Percentiles rank a stretch among this genome's conserved stretches.
Evolutionary conservation across 148 eudicot species (phyloP).

Genomic region (Amaranthus cruentus): DNA sequence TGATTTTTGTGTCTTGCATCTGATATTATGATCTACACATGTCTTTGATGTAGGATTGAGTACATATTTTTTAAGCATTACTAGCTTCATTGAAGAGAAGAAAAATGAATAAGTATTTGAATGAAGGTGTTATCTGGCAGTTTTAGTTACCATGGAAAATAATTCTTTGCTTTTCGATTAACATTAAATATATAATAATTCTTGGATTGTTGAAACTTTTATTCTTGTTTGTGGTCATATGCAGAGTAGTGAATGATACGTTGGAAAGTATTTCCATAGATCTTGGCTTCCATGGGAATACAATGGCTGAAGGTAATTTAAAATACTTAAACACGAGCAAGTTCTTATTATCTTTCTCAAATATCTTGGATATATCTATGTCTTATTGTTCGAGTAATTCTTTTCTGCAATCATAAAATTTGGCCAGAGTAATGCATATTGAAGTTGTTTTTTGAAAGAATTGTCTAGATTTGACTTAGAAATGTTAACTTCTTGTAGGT

Average conservation of each 20-base stretch:
- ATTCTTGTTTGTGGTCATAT: conserved; percentile 25
- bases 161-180: not conserved
- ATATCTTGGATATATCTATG: not conserved
- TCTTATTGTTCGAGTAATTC: not conserved
- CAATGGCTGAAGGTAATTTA: conserved; percentile 74
- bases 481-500: conserved; percentile 37
- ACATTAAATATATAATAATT: not conserved
- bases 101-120: not conserved
- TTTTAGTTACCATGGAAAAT: not conserved
- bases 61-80: not conserved
- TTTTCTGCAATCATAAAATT: not conserved
- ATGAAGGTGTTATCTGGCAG: not conserved
- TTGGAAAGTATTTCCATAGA: conserved; percentile 78
- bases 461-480: not conserved
- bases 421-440: not conserved
- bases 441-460: not conserved
- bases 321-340: not conserved
- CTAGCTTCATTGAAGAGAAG: not conserved
- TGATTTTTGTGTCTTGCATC: too few species aligned
- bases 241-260: conserved; percentile 87
- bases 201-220: conserved; percentile 1
- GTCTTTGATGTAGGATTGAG: too few species aligned
- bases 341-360: not conserved
- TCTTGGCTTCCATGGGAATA: conserved; percentile 75
- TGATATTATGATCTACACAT: too few species aligned